Percentiles rank a stretch among this genome's conserved stretches.
Evolutionary conservation across 306 rosid species (phyloP).

Genomic region (Fagus sylvatica): DNA sequence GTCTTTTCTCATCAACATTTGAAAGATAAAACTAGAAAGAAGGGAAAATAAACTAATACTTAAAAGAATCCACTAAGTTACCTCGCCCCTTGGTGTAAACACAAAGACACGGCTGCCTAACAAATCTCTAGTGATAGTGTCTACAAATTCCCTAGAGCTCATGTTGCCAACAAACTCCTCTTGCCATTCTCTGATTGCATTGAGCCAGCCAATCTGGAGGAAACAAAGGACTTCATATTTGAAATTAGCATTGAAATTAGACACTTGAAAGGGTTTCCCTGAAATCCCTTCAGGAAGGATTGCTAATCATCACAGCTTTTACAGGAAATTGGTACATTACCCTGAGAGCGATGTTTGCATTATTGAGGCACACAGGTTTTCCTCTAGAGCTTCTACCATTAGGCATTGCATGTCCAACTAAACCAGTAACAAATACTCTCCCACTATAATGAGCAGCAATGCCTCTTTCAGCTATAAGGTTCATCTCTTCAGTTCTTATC

Average conservation of each 20-base stretch:
- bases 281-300: slow-evolving; percentile 32
- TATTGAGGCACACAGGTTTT: slow-evolving; percentile 82
- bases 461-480: slow-evolving; percentile 97
- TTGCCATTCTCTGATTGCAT: slow-evolving; percentile 99
- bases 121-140: slow-evolving; percentile 91
- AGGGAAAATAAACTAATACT: slow-evolving; percentile 2
- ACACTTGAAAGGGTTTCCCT: slow-evolving; percentile 12
- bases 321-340: slow-evolving; percentile 44
- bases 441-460: slow-evolving; percentile 98
- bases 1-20: slow-evolving; percentile 8
- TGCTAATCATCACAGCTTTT: slow-evolving; percentile 18
- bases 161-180: slow-evolving; percentile 99
- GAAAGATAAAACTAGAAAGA: neutral
- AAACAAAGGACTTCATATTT: slow-evolving; percentile 36
- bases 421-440: slow-evolving; percentile 60
- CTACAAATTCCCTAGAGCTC: slow-evolving; percentile 99
- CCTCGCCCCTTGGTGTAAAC: slow-evolving; percentile 99
- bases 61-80: slow-evolving; percentile 32
- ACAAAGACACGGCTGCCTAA: slow-evolving; percentile 97
- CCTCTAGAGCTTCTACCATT: slow-evolving; percentile 73
- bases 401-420: slow-evolving; percentile 69
- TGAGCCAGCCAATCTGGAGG: slow-evolving; percentile 97
- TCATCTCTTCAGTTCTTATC: slow-evolving; percentile 98
- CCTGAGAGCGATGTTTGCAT: slow-evolving; percentile 98
- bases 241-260: slow-evolving; percentile 37